These are phyloP conservation scores for Backusella parvicylindrica DNA, from an alignment of 192 early-diverging fungal species.

Conservation along the genomic window DNA sequence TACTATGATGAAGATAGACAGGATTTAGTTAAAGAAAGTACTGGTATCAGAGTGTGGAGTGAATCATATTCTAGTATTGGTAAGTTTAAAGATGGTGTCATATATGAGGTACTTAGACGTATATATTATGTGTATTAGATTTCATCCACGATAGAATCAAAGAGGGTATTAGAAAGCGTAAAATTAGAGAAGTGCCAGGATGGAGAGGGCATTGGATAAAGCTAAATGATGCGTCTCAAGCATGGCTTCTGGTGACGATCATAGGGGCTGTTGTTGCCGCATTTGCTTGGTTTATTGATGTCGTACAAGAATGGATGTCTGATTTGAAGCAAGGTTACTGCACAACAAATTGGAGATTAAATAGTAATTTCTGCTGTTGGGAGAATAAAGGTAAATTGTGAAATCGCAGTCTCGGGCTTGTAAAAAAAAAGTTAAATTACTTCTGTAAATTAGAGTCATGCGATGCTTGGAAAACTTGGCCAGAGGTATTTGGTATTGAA, in stretches of 20 bases:
- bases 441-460: slow-evolving; percentile 31
- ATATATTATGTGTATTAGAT: slow-evolving; percentile 56
- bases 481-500: slow-evolving; percentile 31
- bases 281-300: slow-evolving; percentile 67
- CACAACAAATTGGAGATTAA: slow-evolving; percentile 68
- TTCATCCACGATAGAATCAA: slow-evolving; percentile 90
- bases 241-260: slow-evolving; percentile 80
- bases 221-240: slow-evolving; percentile 74
- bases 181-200: slow-evolving; percentile 51
- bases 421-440: not conserved
- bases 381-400: slow-evolving; percentile 47
- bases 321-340: slow-evolving; percentile 87
- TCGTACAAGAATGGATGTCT: slow-evolving; percentile 78
- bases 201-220: slow-evolving; percentile 56
- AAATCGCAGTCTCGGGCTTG: not conserved
- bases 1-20: slow-evolving; percentile 48
- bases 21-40: slow-evolving; percentile 47
- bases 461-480: slow-evolving; percentile 54
- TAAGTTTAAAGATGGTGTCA: slow-evolving; percentile 18
- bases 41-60: slow-evolving; percentile 56
- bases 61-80: slow-evolving; percentile 59
- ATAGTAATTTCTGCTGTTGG: slow-evolving; percentile 78
- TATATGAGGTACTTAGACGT: not conserved
- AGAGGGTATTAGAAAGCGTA: slow-evolving; percentile 69
- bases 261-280: slow-evolving; percentile 60